A percentile compares a stretch with the other conserved stretches of the same genome.
Conservation (phyloP, 2,329 filamentous ascomycete species). For the Alternaria longipes region DNA sequence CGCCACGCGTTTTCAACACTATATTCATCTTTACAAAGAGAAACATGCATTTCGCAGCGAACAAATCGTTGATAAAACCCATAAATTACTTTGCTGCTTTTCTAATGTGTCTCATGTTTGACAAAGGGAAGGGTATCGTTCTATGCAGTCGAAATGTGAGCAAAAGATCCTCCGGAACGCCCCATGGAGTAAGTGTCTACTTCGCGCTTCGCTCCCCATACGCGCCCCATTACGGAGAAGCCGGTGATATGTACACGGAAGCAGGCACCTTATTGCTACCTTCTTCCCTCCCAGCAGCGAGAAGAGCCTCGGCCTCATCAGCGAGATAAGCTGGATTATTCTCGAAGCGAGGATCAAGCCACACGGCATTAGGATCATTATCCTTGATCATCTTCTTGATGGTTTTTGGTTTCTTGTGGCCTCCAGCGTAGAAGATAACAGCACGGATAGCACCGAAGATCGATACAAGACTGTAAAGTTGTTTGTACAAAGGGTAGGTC, state of each 20-base stretch:
- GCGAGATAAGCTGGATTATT: conserved; percentile 25
- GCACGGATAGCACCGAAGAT: conserved; percentile 25
- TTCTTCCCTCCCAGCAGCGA: neutral
- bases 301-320: conserved; percentile 19
- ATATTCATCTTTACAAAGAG: neutral
- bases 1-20: neutral
- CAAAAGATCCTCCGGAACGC: neutral
- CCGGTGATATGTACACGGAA: conserved; percentile 4
- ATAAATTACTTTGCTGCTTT: neutral
- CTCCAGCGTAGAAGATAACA: conserved; percentile 22
- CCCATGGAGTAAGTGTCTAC: neutral
- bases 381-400: conserved; percentile 27
- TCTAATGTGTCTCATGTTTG: neutral
- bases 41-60: neutral
- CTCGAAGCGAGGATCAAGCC: conserved; percentile 27
- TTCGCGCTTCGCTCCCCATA: neutral
- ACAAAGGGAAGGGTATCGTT: neutral
- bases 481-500: conserved; percentile 26
- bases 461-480: conserved; percentile 25
- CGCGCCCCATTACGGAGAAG: neutral
- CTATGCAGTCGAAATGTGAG: neutral
- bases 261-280: neutral
- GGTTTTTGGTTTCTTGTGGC: conserved; percentile 22
- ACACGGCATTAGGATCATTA: conserved; percentile 22
- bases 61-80: neutral